These are phyloP conservation scores for Fusarium sp. DNA, from an alignment of 2,329 filamentous ascomycete species.

Conservation along the genomic window DNA sequence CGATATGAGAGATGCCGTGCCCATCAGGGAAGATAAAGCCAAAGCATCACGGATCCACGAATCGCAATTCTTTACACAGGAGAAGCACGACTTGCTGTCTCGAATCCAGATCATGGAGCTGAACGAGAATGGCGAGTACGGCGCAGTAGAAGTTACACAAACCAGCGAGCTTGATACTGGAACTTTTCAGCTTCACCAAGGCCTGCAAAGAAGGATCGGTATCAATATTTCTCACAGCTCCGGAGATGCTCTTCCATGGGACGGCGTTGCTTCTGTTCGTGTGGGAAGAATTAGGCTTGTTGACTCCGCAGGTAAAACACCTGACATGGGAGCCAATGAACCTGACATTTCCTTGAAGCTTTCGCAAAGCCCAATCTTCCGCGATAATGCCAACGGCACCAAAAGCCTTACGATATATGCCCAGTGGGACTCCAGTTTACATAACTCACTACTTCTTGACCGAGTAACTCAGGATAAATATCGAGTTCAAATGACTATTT, in stretches of 20 bases:
- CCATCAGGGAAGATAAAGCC: slow-evolving; percentile 62
- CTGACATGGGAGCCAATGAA: slow-evolving; percentile 78
- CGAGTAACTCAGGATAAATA: slow-evolving; percentile 93
- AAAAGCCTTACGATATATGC: slow-evolving; percentile 86
- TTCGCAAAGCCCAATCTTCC: slow-evolving; percentile 80
- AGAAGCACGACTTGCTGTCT: slow-evolving; percentile 92
- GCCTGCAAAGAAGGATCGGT: slow-evolving; percentile 86
- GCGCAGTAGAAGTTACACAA: slow-evolving; percentile 92
- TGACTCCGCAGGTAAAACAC: slow-evolving; percentile 85
- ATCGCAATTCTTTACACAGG: slow-evolving; percentile 91
- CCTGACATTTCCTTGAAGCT: slow-evolving; percentile 82
- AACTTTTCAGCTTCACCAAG: slow-evolving; percentile 94
- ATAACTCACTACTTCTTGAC: slow-evolving; percentile 92
- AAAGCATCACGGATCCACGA: slow-evolving; percentile 82
- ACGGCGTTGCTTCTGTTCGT: slow-evolving; percentile 79
- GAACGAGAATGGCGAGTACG: slow-evolving; percentile 89
- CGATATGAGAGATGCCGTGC: slow-evolving; percentile 87
- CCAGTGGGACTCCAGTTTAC: slow-evolving; percentile 96
- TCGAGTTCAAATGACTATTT: slow-evolving; percentile 85
- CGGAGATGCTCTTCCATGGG: slow-evolving; percentile 88
- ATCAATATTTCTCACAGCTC: slow-evolving; percentile 93
- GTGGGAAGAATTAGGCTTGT: slow-evolving; percentile 86
- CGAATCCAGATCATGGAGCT: slow-evolving; percentile 91
- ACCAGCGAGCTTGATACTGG: slow-evolving; percentile 85
- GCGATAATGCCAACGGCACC: slow-evolving; percentile 89